Percentiles rank a stretch among this genome's conserved stretches.
phyloP scores from a whole-genome alignment of 495 filamentous ascomycete genomes.

The Venustampulla echinocandica region DNA sequence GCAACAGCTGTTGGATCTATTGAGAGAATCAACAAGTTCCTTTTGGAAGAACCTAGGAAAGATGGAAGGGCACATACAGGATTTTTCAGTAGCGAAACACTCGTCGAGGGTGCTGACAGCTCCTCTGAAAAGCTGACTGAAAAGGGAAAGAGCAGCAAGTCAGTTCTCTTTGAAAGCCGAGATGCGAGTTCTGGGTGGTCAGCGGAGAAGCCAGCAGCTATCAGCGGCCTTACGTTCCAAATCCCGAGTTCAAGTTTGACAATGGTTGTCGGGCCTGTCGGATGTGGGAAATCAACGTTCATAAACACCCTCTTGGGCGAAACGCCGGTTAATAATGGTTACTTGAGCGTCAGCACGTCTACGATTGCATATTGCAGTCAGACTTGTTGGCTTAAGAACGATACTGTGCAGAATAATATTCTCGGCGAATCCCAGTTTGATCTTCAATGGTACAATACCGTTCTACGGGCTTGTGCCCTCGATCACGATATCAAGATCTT shows the following conservation, averaged over 20 bases:
- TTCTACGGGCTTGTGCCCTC: conserved; percentile 24
- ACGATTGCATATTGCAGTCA: conserved; percentile 24
- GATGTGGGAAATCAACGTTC: conserved; percentile 44
- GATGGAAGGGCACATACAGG: not conserved
- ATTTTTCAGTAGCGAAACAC: not conserved
- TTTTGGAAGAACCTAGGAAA: not conserved
- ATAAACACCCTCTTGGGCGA: conserved; percentile 35
- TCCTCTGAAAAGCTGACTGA: not conserved
- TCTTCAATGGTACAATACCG: conserved; percentile 4
- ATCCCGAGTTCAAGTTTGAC: conserved; percentile 22
- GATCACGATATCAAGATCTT: conserved; percentile 31
- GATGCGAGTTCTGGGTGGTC: not conserved
- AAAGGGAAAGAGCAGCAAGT: not conserved
- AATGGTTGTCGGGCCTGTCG: conserved; percentile 45
- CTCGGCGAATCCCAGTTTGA: conserved; percentile 7
- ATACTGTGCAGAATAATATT: conserved; percentile 28
- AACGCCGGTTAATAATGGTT: conserved; percentile 31
- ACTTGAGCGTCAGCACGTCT: conserved; percentile 1
- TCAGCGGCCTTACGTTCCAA: not conserved
- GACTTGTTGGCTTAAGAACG: conserved; percentile 32
- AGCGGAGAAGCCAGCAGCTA: not conserved
- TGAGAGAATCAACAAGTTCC: not conserved
- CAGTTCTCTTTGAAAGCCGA: not conserved
- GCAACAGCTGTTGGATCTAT: conserved; percentile 19
- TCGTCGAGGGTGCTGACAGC: not conserved